Percentiles rank a stretch among this genome's conserved stretches.
phyloP scores from a whole-genome alignment of 768 basidiomycete genomes.

The Suillus spraguei region DNA sequence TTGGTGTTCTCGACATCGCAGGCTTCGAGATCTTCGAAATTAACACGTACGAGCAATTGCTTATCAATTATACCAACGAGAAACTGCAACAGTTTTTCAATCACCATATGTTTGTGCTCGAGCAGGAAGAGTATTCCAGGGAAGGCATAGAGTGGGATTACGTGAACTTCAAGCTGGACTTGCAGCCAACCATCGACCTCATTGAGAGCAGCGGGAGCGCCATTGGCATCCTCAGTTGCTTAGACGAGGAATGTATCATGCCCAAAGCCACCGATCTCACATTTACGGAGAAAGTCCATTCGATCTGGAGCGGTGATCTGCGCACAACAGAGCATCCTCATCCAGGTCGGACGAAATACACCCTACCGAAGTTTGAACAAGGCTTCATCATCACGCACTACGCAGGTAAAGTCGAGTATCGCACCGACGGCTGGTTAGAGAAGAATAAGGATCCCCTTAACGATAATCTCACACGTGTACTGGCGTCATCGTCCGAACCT shows the following conservation, averaged over 20 bases:
- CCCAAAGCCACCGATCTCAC: constrained; percentile 96
- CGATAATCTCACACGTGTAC: constrained; percentile 89
- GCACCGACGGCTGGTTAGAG: constrained; percentile 95
- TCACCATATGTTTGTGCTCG: constrained; percentile 99
- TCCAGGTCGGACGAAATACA: constrained; percentile 82
- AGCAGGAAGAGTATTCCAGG: constrained; percentile 97
- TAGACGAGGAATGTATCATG: constrained; percentile 99
- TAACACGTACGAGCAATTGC: constrained; percentile 95
- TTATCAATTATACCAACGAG: constrained; percentile 99
- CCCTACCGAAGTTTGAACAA: constrained; percentile 85
- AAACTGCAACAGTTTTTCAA: constrained; percentile 98
- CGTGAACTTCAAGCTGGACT: constrained; percentile 95
- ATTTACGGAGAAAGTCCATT: constrained; percentile 90
- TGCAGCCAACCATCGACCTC: constrained; percentile 98
- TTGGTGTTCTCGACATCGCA: constrained; percentile 98
- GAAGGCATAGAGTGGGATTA: constrained; percentile 98
- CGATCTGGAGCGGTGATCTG: constrained; percentile 61
- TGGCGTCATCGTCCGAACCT: constrained; percentile 79
- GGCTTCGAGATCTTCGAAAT: constrained; percentile 97
- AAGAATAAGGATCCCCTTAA: constrained; percentile 99
- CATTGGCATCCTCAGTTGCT: constrained; percentile 89
- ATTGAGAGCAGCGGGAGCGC: constrained; percentile 78
- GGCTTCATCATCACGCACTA: constrained; percentile 97
- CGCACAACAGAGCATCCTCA: constrained; percentile 53
- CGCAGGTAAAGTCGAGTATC: constrained; percentile 95